Percentiles rank a stretch among this genome's conserved stretches.
These are phyloP conservation scores for Penicillium odoratum DNA, from an alignment of 495 filamentous ascomycete genomes.

Conservation along the genomic window DNA sequence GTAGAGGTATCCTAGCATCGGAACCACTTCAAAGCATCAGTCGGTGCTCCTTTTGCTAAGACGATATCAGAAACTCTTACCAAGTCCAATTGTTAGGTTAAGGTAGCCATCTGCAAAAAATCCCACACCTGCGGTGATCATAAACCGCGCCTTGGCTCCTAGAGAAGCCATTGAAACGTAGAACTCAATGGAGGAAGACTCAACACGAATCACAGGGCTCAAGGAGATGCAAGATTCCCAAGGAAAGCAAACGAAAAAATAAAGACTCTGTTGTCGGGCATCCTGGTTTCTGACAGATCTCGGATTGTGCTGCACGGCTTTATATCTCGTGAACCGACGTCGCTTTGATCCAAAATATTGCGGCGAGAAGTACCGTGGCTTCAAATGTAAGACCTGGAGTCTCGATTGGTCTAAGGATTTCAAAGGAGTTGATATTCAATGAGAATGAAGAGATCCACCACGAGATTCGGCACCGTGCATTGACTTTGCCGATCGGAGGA, in stretches of 20 bases:
- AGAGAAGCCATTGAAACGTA: conserved; percentile 17
- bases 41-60: neutral
- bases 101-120: conserved; percentile 24
- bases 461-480: neutral
- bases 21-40: conserved; percentile 7
- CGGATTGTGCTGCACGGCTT: neutral
- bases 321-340: neutral
- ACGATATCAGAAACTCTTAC: conserved; percentile 6
- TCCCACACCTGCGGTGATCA: conserved; percentile 17
- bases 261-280: neutral
- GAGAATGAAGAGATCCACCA: conserved; percentile 6
- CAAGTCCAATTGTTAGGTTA: conserved; percentile 24
- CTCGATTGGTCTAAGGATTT: neutral
- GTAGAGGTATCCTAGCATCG: conserved; percentile 16
- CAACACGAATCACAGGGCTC: neutral
- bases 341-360: neutral
- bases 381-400: neutral
- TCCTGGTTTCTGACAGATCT: neutral
- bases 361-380: neutral
- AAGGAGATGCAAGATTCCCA: neutral
- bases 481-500: neutral
- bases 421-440: conserved; percentile 9
- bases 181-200: neutral
- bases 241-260: neutral
- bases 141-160: conserved; percentile 17